Base-by-base conservation (phyloP, 352 stramenopile species). In the Phytopythium delawarense region DNA sequence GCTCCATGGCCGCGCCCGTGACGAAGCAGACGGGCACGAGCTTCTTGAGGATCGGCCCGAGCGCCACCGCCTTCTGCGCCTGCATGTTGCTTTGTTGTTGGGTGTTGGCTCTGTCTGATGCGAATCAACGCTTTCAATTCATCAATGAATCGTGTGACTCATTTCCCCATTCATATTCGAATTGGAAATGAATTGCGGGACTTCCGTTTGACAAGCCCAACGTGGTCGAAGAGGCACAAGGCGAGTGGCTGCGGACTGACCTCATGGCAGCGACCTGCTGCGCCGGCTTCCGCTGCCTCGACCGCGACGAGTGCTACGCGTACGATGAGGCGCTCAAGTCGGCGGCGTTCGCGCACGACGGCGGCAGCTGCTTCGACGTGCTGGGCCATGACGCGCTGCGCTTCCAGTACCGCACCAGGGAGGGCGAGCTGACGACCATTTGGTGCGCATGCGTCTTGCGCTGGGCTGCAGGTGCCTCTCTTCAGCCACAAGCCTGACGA, bases 21-120 rank as follows among this genome's bases (percentile, higher is more conserved):
- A 91, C 64, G 67, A 96, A 96, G 72, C 87, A 95, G 18, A 94
- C 54, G 37, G 88, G 88, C 64, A 96, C 69, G 42, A 94, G 72
- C 67, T 95, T 95, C 67, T 81, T 80, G 34, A 95, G 71, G 59
- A 95, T 89, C 65, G 84, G 82, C 57, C 57, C 65, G 11, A 95
- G 67, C 71, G 80, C 75, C 60, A 91, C 75, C 37, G 66, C 75
- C 51, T 64, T 52, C 28, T 66, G 45, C 42, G 64, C 59, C 61
- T 77, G 72, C 61, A 65, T 72, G 16, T 60, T 55, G 40, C 7
- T 55, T 42, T n/a, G 50, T 56, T 59, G 37, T 59, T 46, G 23
- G 42, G 30, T 54, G 32, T 52, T 23, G 18, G 45, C 45, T 4
- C 25, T 15, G 7, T 28, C 6, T 28, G 20, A 49, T 7, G 18